These are phyloP conservation scores for Blepharisma japonicum DNA, from an alignment of 73 alveolate genomes.

Conservation along the genomic window DNA sequence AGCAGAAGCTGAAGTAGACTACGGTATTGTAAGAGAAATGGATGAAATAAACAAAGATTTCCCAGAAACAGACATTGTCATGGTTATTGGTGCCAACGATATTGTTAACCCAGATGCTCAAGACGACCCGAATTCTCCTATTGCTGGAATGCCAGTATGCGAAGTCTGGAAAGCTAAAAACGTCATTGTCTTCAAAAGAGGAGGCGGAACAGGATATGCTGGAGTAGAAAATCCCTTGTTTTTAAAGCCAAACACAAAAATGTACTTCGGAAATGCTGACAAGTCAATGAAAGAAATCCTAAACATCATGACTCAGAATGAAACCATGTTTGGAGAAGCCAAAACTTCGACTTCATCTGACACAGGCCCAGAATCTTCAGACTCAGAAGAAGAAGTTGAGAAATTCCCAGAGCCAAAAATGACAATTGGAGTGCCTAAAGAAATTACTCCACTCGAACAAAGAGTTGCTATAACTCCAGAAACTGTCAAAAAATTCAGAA, in stretches of 20 bases:
- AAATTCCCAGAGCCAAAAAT: conserved; percentile 1
- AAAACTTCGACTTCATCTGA: background rate
- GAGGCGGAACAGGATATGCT: conserved; percentile 62
- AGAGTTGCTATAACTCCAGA: conserved; percentile 45
- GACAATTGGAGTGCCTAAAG: conserved; percentile 57
- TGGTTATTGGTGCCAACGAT: conserved; percentile 77
- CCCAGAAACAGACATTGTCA: conserved; percentile 48
- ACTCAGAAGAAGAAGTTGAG: background rate
- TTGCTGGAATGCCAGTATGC: conserved; percentile 77
- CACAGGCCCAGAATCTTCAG: background rate
- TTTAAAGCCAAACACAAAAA: conserved; percentile 38
- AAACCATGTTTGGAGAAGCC: conserved; percentile 42
- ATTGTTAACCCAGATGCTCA: conserved; percentile 72
- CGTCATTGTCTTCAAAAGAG: conserved; percentile 48
- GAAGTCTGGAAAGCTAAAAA: conserved; percentile 71
- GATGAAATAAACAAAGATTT: conserved; percentile 66
- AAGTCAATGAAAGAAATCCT: conserved; percentile 41
- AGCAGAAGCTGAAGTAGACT: conserved; percentile 64
- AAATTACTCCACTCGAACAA: conserved; percentile 38
- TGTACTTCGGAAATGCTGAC: conserved; percentile 49
- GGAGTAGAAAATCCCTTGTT: conserved; percentile 58
- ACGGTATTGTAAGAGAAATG: conserved; percentile 74
- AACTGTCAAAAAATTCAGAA: conserved; percentile 28
- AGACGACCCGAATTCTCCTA: conserved; percentile 41
- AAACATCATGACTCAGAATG: conserved; percentile 29